These are phyloP conservation scores for Nepenthes gracilis DNA, from an alignment of 148 eudicot genomes.

Conservation along the genomic window DNA sequence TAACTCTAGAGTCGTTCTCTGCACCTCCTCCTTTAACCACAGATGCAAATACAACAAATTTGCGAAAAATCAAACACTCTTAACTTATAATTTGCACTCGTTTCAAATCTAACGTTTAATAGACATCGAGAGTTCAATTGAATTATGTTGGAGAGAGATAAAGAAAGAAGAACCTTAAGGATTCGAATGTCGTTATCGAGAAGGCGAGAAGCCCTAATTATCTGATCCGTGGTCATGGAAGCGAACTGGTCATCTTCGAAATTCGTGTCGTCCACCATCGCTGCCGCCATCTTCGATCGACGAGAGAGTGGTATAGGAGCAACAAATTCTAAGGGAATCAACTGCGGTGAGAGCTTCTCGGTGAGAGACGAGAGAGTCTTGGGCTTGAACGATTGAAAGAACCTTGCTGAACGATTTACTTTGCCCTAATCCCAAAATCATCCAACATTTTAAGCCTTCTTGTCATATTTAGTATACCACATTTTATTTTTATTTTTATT, in stretches of 20 bases:
- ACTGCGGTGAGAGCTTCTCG: too few relatives aligned
- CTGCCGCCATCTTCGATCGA: constrained; percentile 42
- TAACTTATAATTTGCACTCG: background rate
- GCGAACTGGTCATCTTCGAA: constrained; percentile 68
- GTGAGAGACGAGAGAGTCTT: too few relatives aligned
- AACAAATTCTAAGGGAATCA: too few relatives aligned
- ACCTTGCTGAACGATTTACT: too few relatives aligned
- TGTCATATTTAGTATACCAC: too few relatives aligned
- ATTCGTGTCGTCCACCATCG: constrained; percentile 70
- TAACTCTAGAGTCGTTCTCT: constrained; percentile 59
- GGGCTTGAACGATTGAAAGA: too few relatives aligned
- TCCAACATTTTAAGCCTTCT: too few relatives aligned
- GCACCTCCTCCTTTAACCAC: constrained; percentile 58
- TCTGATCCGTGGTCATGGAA: constrained; percentile 72
- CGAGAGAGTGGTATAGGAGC: background rate
- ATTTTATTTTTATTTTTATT: too few relatives aligned
- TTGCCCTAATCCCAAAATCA: too few relatives aligned
- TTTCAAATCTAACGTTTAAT: background rate
- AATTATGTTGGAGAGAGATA: background rate
- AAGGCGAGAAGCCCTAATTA: constrained; percentile 63
- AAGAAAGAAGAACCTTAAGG: constrained; percentile 32
- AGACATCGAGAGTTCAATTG: background rate
- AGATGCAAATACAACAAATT: background rate
- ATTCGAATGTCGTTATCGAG: constrained; percentile 86
- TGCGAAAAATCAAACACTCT: background rate